Evolutionary conservation across 306 rosid genomes (phyloP).

Genomic region (Fragaria nilgerrensis): DNA sequence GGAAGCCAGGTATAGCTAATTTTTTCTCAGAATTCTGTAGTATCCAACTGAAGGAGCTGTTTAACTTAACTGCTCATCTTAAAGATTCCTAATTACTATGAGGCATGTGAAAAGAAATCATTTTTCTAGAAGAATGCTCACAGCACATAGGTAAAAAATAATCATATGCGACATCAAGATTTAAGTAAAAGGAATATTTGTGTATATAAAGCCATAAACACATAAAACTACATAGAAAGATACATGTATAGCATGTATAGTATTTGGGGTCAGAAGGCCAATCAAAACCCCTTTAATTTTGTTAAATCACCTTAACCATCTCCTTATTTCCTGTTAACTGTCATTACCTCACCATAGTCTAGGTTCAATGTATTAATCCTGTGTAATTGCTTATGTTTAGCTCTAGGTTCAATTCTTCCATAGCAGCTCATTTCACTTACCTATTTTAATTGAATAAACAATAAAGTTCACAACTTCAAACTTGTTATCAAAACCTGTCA

Average conservation of each 20-base stretch:
- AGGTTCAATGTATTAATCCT: neutral
- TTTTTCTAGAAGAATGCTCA: neutral
- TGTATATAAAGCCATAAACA: neutral
- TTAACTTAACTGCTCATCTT: neutral
- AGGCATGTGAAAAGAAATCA: neutral
- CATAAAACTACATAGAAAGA: neutral
- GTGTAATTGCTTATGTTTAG: neutral
- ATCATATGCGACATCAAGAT: neutral
- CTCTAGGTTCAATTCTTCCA: neutral
- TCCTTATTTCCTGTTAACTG: neutral
- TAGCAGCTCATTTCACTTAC: neutral
- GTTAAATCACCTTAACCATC: neutral
- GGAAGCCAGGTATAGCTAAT: neutral
- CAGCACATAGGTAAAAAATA: neutral
- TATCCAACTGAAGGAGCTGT: neutral
- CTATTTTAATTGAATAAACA: neutral
- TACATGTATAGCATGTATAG: neutral
- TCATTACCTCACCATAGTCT: neutral
- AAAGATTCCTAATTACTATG: constrained; percentile 1
- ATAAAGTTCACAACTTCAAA: neutral
- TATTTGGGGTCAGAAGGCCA: neutral
- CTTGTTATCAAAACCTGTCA: neutral
- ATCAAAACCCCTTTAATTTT: neutral
- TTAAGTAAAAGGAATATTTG: neutral
- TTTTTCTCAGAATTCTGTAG: neutral